Evolutionary conservation across 1,284 basidiomycete species (phyloP).

Genomic region (Ganoderma boninense): DNA sequence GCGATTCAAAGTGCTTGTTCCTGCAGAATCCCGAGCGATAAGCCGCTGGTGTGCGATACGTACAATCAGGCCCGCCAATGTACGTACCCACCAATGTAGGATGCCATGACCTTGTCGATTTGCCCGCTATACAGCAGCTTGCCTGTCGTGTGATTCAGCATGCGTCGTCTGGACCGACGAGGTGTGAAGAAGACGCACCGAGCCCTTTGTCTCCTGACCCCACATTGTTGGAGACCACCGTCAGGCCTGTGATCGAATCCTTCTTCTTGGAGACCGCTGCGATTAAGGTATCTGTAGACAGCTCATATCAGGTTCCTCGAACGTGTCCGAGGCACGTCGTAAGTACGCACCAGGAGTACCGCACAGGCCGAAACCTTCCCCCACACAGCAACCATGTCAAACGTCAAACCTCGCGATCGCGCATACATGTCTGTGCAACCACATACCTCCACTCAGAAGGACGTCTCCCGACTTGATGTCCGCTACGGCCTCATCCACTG

Average conservation of each 20-base stretch:
- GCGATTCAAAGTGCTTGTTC: constrained; percentile 79
- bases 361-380: constrained; percentile 78
- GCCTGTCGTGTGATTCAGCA: constrained; percentile 53
- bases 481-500: constrained; percentile 61
- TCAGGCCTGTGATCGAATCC: constrained; percentile 73
- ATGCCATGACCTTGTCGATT: constrained; percentile 86
- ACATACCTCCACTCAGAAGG: constrained; percentile 83
- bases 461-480: constrained; percentile 70
- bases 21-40: constrained; percentile 45
- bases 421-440: background rate
- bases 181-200: constrained; percentile 56
- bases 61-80: constrained; percentile 28
- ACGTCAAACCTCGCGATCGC: background rate
- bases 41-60: background rate
- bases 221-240: constrained; percentile 92
- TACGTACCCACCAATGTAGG: constrained; percentile 83
- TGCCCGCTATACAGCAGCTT: constrained; percentile 82
- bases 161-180: background rate
- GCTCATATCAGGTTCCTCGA: background rate
- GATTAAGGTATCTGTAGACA: constrained; percentile 79
- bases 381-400: background rate
- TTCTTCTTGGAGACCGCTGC: constrained; percentile 78
- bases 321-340: too few relatives aligned
- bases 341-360: constrained; percentile 70
- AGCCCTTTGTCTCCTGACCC: constrained; percentile 83